phyloP scores from a whole-genome alignment of 2,329 filamentous ascomycete genomes.

The Ascochyta viciae-villosae region DNA sequence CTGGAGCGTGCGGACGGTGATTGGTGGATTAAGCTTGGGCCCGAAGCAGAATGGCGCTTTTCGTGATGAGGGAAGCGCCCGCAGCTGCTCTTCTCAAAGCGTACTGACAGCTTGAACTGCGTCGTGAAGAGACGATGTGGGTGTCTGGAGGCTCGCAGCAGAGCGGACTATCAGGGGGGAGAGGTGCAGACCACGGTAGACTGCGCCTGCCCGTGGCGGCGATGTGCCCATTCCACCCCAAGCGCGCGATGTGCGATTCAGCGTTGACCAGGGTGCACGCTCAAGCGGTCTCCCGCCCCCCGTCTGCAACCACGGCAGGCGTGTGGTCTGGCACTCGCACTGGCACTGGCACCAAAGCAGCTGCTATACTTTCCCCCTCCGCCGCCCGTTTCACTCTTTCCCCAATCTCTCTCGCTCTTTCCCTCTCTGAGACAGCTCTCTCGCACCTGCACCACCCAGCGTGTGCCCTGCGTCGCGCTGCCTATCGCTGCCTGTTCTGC shows the following conservation, averaged over 20 bases:
- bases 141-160: background rate
- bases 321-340: slow-evolving; percentile 22
- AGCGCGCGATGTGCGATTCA: slow-evolving; percentile 19
- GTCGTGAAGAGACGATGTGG: slow-evolving; percentile 4
- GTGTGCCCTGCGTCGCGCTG: slow-evolving; percentile 28
- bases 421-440: slow-evolving; percentile 50
- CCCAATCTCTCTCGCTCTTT: slow-evolving; percentile 52
- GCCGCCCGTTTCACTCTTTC: slow-evolving; percentile 49
- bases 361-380: slow-evolving; percentile 42
- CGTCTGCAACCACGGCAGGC: slow-evolving; percentile 21
- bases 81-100: slow-evolving; percentile 22
- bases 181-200: background rate
- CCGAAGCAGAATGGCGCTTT: slow-evolving; percentile 15
- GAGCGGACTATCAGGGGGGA: background rate
- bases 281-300: slow-evolving; percentile 16
- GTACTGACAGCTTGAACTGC: slow-evolving; percentile 21
- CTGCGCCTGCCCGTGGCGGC: background rate
- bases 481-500: slow-evolving; percentile 25
- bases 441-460: slow-evolving; percentile 41
- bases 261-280: slow-evolving; percentile 19
- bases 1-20: background rate
- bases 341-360: slow-evolving; percentile 25
- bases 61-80: slow-evolving; percentile 21
- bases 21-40: slow-evolving; percentile 15
- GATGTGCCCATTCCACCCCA: slow-evolving; percentile 4